Evolutionary conservation across 2,329 filamentous ascomycete genomes (phyloP).

Genomic region (Monilinia polystroma): DNA sequence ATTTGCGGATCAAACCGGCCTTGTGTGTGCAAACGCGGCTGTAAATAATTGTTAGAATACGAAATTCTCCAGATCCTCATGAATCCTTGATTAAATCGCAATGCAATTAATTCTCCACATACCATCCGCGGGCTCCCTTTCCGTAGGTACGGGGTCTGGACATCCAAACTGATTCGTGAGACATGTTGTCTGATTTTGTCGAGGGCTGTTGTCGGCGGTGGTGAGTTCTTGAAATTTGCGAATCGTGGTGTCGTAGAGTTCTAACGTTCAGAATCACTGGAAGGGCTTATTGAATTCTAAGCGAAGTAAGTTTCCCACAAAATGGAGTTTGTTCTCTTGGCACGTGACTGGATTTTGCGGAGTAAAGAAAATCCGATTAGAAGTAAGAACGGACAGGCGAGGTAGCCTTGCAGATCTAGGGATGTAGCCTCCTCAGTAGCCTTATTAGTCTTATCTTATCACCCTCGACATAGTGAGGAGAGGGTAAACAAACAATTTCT

Average conservation of each 20-base stretch:
- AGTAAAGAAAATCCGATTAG: background rate
- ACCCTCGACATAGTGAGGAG: background rate
- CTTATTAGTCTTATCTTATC: slow-evolving; percentile 2
- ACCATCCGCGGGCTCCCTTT: slow-evolving; percentile 94
- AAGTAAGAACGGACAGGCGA: background rate
- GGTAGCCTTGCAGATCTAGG: slow-evolving; percentile 3
- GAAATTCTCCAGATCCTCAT: slow-evolving; percentile 7
- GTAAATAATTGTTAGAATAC: slow-evolving; percentile 29
- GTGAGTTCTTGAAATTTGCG: slow-evolving; percentile 21
- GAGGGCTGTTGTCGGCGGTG: slow-evolving; percentile 29
- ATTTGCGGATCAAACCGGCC: slow-evolving; percentile 99
- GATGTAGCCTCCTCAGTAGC: background rate
- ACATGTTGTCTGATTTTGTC: slow-evolving; percentile 54
- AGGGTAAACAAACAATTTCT: slow-evolving; percentile 2
- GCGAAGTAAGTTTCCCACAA: slow-evolving; percentile 23
- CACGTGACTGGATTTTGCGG: background rate
- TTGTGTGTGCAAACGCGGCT: slow-evolving; percentile 89
- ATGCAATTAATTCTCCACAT: slow-evolving; percentile 47
- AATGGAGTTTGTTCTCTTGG: slow-evolving; percentile 2
- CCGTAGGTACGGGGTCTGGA: slow-evolving; percentile 95
- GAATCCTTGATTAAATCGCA: slow-evolving; percentile 7
- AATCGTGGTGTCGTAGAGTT: slow-evolving; percentile 18
- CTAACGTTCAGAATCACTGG: slow-evolving; percentile 5
- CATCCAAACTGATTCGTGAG: slow-evolving; percentile 98
- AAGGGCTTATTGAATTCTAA: slow-evolving; percentile 21